Base-by-base conservation (phyloP, 2,329 filamentous ascomycete species). In the Paecilomyces sp. region DNA sequence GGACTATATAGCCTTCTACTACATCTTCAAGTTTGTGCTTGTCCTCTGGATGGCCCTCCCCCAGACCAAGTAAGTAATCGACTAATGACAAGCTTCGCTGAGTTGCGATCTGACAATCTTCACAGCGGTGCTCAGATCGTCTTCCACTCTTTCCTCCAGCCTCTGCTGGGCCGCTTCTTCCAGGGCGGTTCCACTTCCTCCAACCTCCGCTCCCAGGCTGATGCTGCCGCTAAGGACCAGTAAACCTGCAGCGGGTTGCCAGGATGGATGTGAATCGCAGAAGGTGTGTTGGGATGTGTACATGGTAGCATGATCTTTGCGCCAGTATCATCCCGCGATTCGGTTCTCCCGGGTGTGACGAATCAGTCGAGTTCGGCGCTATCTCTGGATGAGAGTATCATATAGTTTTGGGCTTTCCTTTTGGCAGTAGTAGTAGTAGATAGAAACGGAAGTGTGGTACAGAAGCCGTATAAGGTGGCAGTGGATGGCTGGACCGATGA, bases 21-120 rank as follows among this genome's bases (percentile, higher is more conserved):
- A 91, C 81, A 93, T 92, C 75, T 97, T 99, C 89, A 99, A 99
- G 86, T 97, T 99, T 75, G 82, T 95, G 74, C 89, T 97, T 77
- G 85, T 97, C 71, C 88, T 99, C 76, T 99, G 94, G 94, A 92
- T 99, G 81, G 88, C 93, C 69, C 91, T 99, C 72, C 94, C 94
- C 77, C 85, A 90, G 78, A 97, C 95, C 83, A 83, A 83, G 93
- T 97, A 88, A 75, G 88, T 81, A 52, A 57, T 55, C 25, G 56
- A 64, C 70, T 30, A 74, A 65, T 64, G 33, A 64, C 52, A 55
- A 24, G 28, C 28, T 34, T 57, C 24, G 64, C 66, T 55, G 69
- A 60, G 61, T 9, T 18, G 13, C 36, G 7, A n/a, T 36, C 58
- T 64, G 41, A 66, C 58, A 36, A 54, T 41, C 47, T 65, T 47